Evolutionary conservation across 208 protist genomes (phyloP).

Genomic region (Lotmaria passim): DNA sequence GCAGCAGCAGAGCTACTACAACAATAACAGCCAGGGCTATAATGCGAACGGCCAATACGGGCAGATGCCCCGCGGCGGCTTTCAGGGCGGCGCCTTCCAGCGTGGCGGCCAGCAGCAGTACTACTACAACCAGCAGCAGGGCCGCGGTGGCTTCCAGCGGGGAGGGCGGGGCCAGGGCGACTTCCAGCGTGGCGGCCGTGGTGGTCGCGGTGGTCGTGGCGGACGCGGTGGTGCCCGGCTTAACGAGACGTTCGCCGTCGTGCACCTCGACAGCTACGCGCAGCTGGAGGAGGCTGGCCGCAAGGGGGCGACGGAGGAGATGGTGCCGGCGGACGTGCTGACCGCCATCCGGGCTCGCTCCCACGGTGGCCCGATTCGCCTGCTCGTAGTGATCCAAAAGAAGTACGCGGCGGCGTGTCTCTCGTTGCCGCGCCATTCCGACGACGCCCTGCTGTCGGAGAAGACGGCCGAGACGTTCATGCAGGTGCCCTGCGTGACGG

Average conservation of each 20-base stretch:
- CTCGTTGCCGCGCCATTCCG: constrained; percentile 54
- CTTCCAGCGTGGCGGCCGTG: constrained; percentile 25
- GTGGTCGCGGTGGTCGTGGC: constrained; percentile 30
- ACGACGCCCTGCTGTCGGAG: constrained; percentile 76
- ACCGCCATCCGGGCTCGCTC: constrained; percentile 39
- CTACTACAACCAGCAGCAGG: constrained; percentile 15
- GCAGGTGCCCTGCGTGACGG: constrained; percentile 54
- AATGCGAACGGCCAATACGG: constrained; percentile 12
- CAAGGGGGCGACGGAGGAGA: constrained; percentile 51
- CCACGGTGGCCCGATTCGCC: constrained; percentile 39
- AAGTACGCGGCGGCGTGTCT: constrained; percentile 68
- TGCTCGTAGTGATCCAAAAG: constrained; percentile 69
- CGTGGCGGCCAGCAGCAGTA: constrained; percentile 22
- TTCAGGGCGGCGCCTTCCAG: constrained; percentile 31
- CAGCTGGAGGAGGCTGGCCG: constrained; percentile 71
- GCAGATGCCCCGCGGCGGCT: constrained; percentile 19
- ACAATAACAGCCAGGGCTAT: constrained; percentile 30
- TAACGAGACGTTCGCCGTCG: constrained; percentile 47
- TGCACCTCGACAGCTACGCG: constrained; percentile 78
- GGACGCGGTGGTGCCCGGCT: constrained; percentile 24
- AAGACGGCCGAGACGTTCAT: constrained; percentile 62
- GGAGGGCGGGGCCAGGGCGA: constrained; percentile 28
- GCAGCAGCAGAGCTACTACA: constrained; percentile 27
- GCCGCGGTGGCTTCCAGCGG: constrained; percentile 23
- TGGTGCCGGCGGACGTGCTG: constrained; percentile 44